Evolutionary conservation across 208 protist species (phyloP).

Genomic region (Trypanosoma cruzi): DNA sequence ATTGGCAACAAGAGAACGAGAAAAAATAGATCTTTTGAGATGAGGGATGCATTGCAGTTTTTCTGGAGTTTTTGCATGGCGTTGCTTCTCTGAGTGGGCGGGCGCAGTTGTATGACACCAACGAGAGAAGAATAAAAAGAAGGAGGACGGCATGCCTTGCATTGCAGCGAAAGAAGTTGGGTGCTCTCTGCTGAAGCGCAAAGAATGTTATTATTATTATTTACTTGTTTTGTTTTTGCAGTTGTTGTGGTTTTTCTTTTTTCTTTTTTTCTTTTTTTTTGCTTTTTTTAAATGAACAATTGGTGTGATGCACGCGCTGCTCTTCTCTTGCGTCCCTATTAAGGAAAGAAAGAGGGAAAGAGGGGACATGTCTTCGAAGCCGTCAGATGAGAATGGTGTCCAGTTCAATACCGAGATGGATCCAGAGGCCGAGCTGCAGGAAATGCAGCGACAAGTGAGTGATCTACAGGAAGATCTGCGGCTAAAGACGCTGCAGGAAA

Average conservation of each 20-base stretch:
- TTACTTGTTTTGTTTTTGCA: background rate
- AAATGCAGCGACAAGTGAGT: constrained; percentile 81
- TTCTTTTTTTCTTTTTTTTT: constrained; percentile 21
- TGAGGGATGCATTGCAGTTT: background rate
- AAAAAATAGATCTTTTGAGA: background rate
- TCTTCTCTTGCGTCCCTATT: constrained; percentile 16
- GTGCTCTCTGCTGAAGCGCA: no score
- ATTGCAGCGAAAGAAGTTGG: no score
- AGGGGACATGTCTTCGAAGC: constrained; percentile 23
- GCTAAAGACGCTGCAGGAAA: constrained; percentile 80
- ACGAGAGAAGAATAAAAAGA: no score
- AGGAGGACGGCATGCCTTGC: no score
- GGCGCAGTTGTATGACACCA: no score
- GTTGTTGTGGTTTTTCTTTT: constrained; percentile 1
- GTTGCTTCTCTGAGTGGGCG: background rate
- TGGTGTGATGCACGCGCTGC: background rate
- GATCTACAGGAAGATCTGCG: constrained; percentile 87
- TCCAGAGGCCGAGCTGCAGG: constrained; percentile 72
- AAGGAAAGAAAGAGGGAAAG: constrained; percentile 20
- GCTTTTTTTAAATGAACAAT: constrained; percentile 6
- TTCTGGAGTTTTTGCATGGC: background rate
- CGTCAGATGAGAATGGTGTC: constrained; percentile 27
- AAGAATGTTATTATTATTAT: background rate
- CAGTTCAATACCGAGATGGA: constrained; percentile 53
- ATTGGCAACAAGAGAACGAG: background rate